These are phyloP conservation scores for Fusarium agapanthi DNA, from an alignment of 2,329 filamentous ascomycete species.

Conservation along the genomic window DNA sequence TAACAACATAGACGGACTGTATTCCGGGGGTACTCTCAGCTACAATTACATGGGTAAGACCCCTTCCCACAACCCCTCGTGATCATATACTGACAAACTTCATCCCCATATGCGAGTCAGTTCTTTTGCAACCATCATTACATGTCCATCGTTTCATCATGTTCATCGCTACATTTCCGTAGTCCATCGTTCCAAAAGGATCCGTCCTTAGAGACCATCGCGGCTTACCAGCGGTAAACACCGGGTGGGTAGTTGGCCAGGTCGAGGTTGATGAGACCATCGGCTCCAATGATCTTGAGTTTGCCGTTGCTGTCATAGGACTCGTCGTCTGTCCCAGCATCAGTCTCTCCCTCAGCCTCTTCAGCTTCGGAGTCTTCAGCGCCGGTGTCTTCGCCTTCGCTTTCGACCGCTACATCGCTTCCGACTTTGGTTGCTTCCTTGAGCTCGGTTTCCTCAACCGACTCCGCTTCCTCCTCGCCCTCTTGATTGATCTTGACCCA, in stretches of 20 bases:
- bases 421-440: neutral
- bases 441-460: neutral
- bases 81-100: neutral
- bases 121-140: neutral
- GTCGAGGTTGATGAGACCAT: neutral
- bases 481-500: neutral
- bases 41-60: neutral
- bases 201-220: neutral
- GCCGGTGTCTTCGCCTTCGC: neutral
- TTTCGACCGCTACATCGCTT: neutral
- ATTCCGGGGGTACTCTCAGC: neutral
- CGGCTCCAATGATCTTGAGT: neutral
- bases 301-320: neutral
- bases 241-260: neutral
- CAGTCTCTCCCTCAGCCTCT: neutral
- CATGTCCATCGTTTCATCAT: neutral
- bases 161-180: neutral
- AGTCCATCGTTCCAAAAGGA: neutral
- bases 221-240: neutral
- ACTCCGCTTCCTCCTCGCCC: neutral
- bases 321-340: neutral
- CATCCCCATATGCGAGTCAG: neutral
- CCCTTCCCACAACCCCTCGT: neutral
- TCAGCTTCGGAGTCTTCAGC: neutral
- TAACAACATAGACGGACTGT: neutral